These are phyloP conservation scores for Phytophthora citrophthora DNA, from an alignment of 352 stramenopile species.

Conservation along the genomic window DNA sequence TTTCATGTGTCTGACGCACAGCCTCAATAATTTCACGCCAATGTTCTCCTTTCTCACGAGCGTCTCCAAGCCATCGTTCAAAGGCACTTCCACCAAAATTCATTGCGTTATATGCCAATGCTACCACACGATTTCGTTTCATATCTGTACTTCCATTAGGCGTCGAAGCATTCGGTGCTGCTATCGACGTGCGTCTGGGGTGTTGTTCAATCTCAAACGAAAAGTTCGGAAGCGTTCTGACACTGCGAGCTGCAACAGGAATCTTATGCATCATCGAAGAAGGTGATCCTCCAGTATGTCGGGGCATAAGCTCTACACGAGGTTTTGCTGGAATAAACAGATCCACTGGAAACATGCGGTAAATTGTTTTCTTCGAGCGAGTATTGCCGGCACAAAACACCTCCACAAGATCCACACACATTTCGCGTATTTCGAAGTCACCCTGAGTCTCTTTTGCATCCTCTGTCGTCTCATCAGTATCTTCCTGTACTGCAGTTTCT, in stretches of 20 bases:
- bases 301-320: constrained; percentile 57
- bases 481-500: constrained; percentile 45
- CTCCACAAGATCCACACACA: constrained; percentile 75
- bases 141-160: constrained; percentile 48
- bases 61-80: constrained; percentile 70
- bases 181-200: constrained; percentile 29
- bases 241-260: constrained; percentile 34
- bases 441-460: constrained; percentile 1
- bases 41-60: constrained; percentile 68
- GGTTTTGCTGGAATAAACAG: constrained; percentile 76
- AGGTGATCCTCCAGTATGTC: constrained; percentile 55
- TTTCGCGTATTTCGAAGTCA: constrained; percentile 41
- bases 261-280: constrained; percentile 38
- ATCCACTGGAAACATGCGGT: constrained; percentile 81
- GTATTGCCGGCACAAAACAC: constrained; percentile 86
- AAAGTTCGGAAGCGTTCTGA: constrained; percentile 65
- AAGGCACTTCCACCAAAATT: constrained; percentile 54
- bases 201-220: constrained; percentile 67
- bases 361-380: constrained; percentile 78
- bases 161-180: constrained; percentile 13
- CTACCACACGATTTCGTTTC: constrained; percentile 49
- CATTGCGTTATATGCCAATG: constrained; percentile 40
- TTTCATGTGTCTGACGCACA: constrained; percentile 63
- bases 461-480: constrained; percentile 9
- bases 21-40: constrained; percentile 77